phyloP scores from a whole-genome alignment of 2,329 filamentous ascomycete genomes.

The Alternaria solani region DNA sequence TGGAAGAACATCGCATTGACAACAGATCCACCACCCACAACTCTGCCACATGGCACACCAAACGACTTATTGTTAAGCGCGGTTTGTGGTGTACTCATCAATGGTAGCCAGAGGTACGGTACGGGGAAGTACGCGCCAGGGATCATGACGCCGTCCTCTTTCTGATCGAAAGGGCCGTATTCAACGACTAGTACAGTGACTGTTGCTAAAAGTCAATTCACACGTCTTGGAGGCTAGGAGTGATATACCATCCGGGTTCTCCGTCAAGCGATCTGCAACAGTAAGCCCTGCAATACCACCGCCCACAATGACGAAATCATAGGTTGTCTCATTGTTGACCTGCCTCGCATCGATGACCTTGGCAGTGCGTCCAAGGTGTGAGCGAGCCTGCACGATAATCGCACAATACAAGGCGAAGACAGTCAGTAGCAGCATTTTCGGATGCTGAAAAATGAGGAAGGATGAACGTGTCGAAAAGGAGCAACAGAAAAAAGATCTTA shows the following conservation, averaged over 20 bases:
- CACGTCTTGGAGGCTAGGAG: neutral
- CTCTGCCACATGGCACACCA: slow-evolving; percentile 30
- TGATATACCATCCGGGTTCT: slow-evolving; percentile 27
- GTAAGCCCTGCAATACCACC: slow-evolving; percentile 38
- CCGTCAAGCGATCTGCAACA: slow-evolving; percentile 37
- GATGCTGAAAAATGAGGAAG: neutral
- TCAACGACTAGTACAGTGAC: slow-evolving; percentile 41
- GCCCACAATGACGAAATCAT: slow-evolving; percentile 39
- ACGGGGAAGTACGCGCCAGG: slow-evolving; percentile 33
- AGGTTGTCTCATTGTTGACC: slow-evolving; percentile 15
- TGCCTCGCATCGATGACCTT: slow-evolving; percentile 15
- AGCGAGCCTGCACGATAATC: slow-evolving; percentile 1
- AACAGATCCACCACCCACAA: slow-evolving; percentile 45
- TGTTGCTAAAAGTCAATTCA: neutral
- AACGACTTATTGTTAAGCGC: slow-evolving; percentile 26
- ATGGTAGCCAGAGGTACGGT: slow-evolving; percentile 33
- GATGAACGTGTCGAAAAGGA: neutral
- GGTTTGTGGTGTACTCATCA: slow-evolving; percentile 29
- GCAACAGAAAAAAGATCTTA: neutral
- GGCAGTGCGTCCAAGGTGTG: slow-evolving; percentile 15
- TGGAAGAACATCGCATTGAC: slow-evolving; percentile 50
- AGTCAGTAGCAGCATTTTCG: neutral
- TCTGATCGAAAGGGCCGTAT: slow-evolving; percentile 34
- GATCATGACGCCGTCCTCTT: slow-evolving; percentile 31
- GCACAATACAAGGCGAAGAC: neutral